A percentile compares a stretch with the other conserved stretches of the same genome.
These are phyloP conservation scores for Trichoderma atrobrunneum DNA, from an alignment of 2,329 filamentous ascomycete genomes.

Conservation along the genomic window DNA sequence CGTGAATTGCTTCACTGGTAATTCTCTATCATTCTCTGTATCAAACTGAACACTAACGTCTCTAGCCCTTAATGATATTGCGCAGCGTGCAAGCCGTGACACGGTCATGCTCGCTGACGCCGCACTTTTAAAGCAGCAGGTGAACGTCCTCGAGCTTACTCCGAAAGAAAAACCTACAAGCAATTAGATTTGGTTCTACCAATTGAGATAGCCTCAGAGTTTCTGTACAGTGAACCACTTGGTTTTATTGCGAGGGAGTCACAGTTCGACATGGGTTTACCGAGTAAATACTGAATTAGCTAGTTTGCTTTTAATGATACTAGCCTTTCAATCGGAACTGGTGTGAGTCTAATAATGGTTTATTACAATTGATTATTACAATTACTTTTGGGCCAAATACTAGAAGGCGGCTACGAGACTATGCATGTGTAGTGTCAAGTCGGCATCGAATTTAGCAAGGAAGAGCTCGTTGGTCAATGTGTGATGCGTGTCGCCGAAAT, in stretches of 20 bases:
- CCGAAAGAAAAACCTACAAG: neutral
- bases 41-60: neutral
- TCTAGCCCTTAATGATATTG: neutral
- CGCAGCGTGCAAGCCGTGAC: too few species aligned
- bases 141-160: neutral
- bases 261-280: too few species aligned
- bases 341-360: too few species aligned
- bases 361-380: too few species aligned
- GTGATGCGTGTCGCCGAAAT: neutral
- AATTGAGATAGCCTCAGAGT: neutral
- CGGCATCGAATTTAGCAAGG: neutral
- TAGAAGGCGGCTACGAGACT: too few species aligned
- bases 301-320: too few species aligned
- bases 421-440: neutral
- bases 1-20: neutral
- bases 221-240: too few species aligned
- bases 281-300: too few species aligned
- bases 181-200: neutral
- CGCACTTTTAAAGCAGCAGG: neutral
- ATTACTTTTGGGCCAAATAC: too few species aligned
- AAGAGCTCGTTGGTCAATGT: neutral
- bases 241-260: too few species aligned
- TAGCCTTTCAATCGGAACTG: too few species aligned
- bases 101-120: neutral
- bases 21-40: neutral